phyloP scores from a whole-genome alignment of 345 rosid genomes.

The Hibiscus syriacus region DNA sequence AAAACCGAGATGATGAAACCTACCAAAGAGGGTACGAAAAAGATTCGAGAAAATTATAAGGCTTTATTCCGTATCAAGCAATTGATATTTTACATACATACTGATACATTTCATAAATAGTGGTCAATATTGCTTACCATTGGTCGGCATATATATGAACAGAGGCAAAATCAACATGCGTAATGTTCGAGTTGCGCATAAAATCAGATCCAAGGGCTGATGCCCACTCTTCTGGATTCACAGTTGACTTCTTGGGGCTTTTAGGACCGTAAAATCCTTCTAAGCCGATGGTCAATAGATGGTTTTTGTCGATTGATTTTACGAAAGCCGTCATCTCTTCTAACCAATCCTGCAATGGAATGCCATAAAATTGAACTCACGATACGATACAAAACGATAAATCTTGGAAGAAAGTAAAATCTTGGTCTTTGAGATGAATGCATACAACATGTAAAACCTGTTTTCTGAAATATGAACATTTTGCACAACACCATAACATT shows the following conservation, averaged over 20 bases:
- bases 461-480: background rate
- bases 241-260: constrained; percentile 62
- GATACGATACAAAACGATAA: constrained; percentile 1
- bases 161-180: constrained; percentile 69
- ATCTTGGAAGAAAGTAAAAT: background rate
- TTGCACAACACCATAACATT: background rate
- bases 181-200: constrained; percentile 53
- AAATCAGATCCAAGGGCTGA: constrained; percentile 83
- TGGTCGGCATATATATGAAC: constrained; percentile 95
- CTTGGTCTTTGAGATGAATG: background rate
- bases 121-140: constrained; percentile 42
- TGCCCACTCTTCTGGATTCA: constrained; percentile 82
- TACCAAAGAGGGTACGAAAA: constrained; percentile 16
- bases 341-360: constrained; percentile 68
- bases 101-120: background rate
- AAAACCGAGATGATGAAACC: constrained; percentile 59
- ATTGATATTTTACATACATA: background rate
- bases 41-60: background rate
- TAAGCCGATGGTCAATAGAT: constrained; percentile 79
- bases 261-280: constrained; percentile 95
- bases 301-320: constrained; percentile 81
- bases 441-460: background rate
- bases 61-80: background rate
- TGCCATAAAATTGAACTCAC: background rate
- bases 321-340: constrained; percentile 77